These are phyloP conservation scores for Physaria fendleri DNA, from an alignment of 345 rosid genomes.

Conservation along the genomic window DNA sequence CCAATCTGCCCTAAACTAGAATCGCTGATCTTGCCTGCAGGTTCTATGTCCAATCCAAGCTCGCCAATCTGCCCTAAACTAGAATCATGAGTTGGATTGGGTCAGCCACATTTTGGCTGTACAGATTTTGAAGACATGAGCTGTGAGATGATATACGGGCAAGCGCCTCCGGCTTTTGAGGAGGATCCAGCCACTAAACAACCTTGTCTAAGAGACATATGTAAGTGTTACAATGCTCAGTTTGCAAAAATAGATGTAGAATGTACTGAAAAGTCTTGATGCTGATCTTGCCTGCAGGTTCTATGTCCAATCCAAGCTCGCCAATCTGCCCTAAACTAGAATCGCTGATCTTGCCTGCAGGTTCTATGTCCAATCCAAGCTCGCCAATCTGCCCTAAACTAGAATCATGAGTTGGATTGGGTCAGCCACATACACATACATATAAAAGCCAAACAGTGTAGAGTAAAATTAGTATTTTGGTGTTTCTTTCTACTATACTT, in stretches of 20 bases:
- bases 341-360: too few relatives aligned
- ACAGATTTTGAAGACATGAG: conserved; percentile 95
- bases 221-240: conserved; percentile 12
- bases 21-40: too few relatives aligned
- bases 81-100: too few relatives aligned
- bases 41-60: too few relatives aligned
- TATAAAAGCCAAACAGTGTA: too few relatives aligned
- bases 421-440: too few relatives aligned
- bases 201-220: conserved; percentile 32
- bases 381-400: too few relatives aligned
- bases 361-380: too few relatives aligned
- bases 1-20: conserved; percentile 31
- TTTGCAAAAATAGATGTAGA: not conserved
- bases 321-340: conserved; percentile 31
- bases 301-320: conserved; percentile 32
- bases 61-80: too few relatives aligned
- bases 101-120: conserved; percentile 13
- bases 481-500: too few relatives aligned
- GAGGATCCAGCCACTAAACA: conserved; percentile 52
- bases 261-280: not conserved
- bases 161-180: conserved; percentile 69
- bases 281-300: conserved; percentile 25
- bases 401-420: too few relatives aligned
- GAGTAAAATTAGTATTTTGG: too few relatives aligned
- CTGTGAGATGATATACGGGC: conserved; percentile 92